Evolutionary conservation across 495 filamentous ascomycete genomes (phyloP).

Genomic region (Friedmanniomyces simplex): DNA sequence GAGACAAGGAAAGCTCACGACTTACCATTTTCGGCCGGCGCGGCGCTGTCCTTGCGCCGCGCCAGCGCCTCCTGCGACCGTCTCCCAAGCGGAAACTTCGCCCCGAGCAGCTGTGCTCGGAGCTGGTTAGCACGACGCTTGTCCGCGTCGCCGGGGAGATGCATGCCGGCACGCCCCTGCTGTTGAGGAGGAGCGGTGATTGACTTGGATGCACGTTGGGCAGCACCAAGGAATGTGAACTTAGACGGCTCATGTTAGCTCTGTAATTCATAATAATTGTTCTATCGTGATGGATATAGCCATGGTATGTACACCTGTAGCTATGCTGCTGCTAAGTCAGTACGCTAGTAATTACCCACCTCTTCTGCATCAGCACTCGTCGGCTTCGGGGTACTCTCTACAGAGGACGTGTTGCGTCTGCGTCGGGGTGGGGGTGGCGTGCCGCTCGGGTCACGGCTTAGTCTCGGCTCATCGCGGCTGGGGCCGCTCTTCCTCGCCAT

Average conservation of each 20-base stretch:
- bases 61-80: not conserved
- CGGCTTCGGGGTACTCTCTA: not conserved
- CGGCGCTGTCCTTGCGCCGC: not conserved
- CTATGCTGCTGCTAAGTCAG: not conserved
- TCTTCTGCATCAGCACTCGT: conserved; percentile 1
- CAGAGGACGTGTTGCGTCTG: not conserved
- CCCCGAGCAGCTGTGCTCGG: not conserved
- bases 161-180: not conserved
- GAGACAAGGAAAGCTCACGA: not conserved
- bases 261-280: not conserved
- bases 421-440: not conserved
- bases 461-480: conserved; percentile 2
- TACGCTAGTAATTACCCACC: not conserved
- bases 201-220: not conserved
- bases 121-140: not conserved
- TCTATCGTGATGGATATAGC: not conserved
- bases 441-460: conserved; percentile 7
- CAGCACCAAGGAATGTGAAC: not conserved
- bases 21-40: not conserved
- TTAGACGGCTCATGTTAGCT: not conserved
- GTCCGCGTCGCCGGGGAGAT: not conserved
- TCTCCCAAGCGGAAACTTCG: not conserved
- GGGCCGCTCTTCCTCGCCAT: conserved; percentile 3
- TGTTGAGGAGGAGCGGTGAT: not conserved
- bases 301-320: not conserved